Evolutionary conservation across 2,329 filamentous ascomycete genomes (phyloP).

Genomic region (Chaetomium strumarium): DNA sequence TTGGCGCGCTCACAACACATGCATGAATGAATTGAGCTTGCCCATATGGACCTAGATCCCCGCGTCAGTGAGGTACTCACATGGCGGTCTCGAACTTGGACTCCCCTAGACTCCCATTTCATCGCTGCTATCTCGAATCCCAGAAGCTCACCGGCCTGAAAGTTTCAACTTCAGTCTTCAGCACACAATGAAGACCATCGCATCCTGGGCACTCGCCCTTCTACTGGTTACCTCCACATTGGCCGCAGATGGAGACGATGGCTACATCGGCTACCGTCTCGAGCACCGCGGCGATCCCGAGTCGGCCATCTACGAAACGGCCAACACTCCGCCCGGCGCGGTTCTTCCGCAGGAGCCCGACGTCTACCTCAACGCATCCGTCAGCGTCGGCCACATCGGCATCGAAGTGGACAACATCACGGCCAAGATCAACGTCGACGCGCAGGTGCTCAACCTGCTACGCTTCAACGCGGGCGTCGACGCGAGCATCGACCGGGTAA

Average conservation of each 20-base stretch:
- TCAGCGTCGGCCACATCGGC: conserved; percentile 52
- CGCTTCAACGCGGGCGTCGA: conserved; percentile 57
- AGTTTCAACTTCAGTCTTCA: background rate
- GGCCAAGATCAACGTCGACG: conserved; percentile 52
- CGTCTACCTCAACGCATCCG: conserved; percentile 54
- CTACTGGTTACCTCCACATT: conserved; percentile 20
- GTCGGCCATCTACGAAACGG: conserved; percentile 49
- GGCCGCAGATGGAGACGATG: conserved; percentile 32
- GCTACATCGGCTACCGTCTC: conserved; percentile 53
- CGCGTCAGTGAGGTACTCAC: too few species aligned
- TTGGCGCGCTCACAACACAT: background rate
- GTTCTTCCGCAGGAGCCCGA: conserved; percentile 45
- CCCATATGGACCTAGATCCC: background rate
- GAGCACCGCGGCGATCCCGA: conserved; percentile 44
- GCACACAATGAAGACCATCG: conserved; percentile 18
- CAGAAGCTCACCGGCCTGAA: too few species aligned
- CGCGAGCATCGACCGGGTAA: conserved; percentile 50
- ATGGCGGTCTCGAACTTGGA: too few species aligned
- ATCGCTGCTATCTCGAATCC: too few species aligned
- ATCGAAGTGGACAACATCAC: conserved; percentile 55
- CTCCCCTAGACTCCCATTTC: too few species aligned
- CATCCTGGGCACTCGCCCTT: conserved; percentile 14
- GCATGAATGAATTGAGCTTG: background rate
- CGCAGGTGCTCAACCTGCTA: conserved; percentile 52
- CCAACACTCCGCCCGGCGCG: conserved; percentile 40